Evolutionary conservation across 306 rosid species (phyloP), one percentile per base, ranked within the genome.

Genomic region (Crotalaria pallida): DNA sequence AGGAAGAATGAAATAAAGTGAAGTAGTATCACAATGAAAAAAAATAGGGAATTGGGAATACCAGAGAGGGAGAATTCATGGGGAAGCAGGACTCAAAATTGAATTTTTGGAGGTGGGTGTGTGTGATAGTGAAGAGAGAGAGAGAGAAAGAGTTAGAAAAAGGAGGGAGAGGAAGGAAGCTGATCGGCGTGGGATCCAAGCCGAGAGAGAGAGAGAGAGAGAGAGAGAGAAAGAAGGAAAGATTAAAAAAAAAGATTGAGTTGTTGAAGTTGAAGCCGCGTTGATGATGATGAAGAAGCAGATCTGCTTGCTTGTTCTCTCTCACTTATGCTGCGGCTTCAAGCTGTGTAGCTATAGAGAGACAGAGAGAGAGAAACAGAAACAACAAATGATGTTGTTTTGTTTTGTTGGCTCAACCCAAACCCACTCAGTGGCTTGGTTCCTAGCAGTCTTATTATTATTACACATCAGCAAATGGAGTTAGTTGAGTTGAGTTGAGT

Each of bases 241-340:
- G 10, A 4, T n/a, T n/a, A n/a, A 4, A 43, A 51, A n/a, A 22
- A 22, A 31, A n/a, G 18, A 11, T 3, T 40, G 24, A 33, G 56
- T 70, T 65, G 61, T 81, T 73, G 71, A 82, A 80, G 61, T 81
- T 73, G 71, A 82, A 80, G 91, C 91, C 91, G 90, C 81, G 84
- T 85, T 62, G 81, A 71, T 71, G 36, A 31, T 2, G 81, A 71
- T 71, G 36, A 31, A 0, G 29, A 5, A 31, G 78, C 41, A 82
- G 81, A 79, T 76, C 79, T 56, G 5, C 4, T 38, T n/a, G n/a
- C n/a, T 2, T 7, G 4, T 3, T 29, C 3, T 18, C 36, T 44
- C 5, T 17, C 7, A 59, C 2, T 36, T 33, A 16, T 27, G 65
- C 10, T 41, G 67, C 13, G 81, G 83, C 83, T 80, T 76, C 58